Evolutionary conservation across 768 basidiomycete species (phyloP).

Genomic region (Mycena crocata): DNA sequence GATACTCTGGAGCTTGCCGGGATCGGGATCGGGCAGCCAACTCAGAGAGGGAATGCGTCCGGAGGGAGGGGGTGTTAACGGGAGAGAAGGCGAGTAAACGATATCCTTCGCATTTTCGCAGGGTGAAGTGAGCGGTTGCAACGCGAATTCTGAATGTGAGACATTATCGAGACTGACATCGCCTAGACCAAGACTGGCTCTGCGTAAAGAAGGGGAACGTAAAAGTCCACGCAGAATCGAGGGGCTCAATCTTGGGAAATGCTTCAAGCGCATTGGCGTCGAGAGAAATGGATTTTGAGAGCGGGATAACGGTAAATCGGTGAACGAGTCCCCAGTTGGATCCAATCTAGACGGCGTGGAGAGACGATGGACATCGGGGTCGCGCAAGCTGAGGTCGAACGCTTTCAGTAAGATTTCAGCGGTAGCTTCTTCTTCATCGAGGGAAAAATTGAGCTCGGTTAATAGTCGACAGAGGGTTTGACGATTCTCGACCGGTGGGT

Average conservation of each 20-base stretch:
- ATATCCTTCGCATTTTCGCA: background rate
- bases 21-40: constrained; percentile 18
- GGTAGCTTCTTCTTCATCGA: constrained; percentile 19
- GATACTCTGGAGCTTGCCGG: constrained; percentile 4
- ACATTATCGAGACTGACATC: constrained; percentile 29
- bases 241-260: constrained; percentile 39
- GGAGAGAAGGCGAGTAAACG: constrained; percentile 16
- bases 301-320: constrained; percentile 10
- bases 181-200: constrained; percentile 20
- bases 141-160: background rate
- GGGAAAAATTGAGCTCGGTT: constrained; percentile 15
- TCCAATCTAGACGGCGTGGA: constrained; percentile 7
- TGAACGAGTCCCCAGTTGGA: background rate
- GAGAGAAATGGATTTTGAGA: constrained; percentile 38
- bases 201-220: constrained; percentile 37
- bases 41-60: constrained; percentile 25
- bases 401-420: constrained; percentile 27
- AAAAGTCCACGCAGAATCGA: constrained; percentile 33
- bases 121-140: background rate
- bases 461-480: constrained; percentile 16
- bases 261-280: constrained; percentile 38
- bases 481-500: background rate
- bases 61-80: constrained; percentile 38
- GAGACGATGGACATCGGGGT: background rate
- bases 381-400: constrained; percentile 29